A percentile compares a stretch with the other conserved stretches of the same genome.
These are phyloP conservation scores for Coemansia sp. DNA, from an alignment of 192 early-diverging fungal genomes.

Conservation along the genomic window DNA sequence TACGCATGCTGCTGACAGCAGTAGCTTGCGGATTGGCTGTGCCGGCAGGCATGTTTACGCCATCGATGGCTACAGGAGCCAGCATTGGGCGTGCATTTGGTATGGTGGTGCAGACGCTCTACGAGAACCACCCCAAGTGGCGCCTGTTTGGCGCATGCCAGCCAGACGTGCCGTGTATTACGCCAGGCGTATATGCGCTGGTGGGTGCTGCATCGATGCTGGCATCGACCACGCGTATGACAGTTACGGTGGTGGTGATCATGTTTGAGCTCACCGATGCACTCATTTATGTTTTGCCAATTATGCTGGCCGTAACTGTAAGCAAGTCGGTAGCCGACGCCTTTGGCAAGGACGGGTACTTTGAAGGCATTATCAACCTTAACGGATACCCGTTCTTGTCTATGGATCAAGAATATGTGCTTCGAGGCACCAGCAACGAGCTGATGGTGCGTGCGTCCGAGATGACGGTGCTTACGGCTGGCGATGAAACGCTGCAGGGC, in stretches of 20 bases:
- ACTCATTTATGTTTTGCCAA: conserved; percentile 90
- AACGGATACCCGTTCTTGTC: conserved; percentile 68
- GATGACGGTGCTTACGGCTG: conserved; percentile 54
- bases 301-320: conserved; percentile 71
- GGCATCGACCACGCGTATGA: conserved; percentile 86
- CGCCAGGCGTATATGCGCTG: conserved; percentile 79
- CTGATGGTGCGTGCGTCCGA: conserved; percentile 65
- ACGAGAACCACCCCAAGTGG: conserved; percentile 57
- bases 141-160: conserved; percentile 65
- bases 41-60: conserved; percentile 80
- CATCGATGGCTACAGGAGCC: conserved; percentile 86
- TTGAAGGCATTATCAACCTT: conserved; percentile 56
- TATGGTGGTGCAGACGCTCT: conserved; percentile 67
- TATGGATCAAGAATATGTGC: conserved; percentile 58
- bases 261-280: conserved; percentile 99
- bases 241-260: conserved; percentile 89
- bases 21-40: conserved; percentile 73
- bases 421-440: conserved; percentile 56
- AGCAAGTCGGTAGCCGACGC: conserved; percentile 56
- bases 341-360: conserved; percentile 54
- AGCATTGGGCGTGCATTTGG: conserved; percentile 92
- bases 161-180: conserved; percentile 80
- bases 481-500: conserved; percentile 51
- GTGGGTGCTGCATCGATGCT: conserved; percentile 82
- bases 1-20: conserved; percentile 65